phyloP scores from a whole-genome alignment of 768 basidiomycete species.

The Termitomyces sp. region DNA sequence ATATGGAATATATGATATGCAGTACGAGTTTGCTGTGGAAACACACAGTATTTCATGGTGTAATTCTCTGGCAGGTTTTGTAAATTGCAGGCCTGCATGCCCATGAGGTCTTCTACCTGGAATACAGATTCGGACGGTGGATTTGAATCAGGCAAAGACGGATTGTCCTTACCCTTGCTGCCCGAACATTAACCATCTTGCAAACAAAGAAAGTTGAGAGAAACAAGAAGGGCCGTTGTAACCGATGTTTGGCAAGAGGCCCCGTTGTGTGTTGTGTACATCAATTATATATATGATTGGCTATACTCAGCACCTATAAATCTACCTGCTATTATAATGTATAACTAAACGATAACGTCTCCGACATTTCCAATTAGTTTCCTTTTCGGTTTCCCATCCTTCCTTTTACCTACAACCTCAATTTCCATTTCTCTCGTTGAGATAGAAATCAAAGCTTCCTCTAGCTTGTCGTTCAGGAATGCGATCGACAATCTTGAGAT shows the following conservation, averaged over 20 bases:
- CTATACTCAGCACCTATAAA: neutral
- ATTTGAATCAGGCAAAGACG: neutral
- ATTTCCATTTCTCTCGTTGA: conserved; percentile 36
- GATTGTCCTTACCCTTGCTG: conserved; percentile 32
- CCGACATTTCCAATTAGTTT: conserved; percentile 40
- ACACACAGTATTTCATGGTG: conserved; percentile 75
- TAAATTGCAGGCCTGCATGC: conserved; percentile 96
- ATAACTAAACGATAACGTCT: conserved; percentile 36
- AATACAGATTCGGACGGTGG: neutral
- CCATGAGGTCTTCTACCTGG: conserved; percentile 83
- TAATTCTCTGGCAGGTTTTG: conserved; percentile 96
- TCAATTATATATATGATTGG: neutral
- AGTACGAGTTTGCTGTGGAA: neutral
- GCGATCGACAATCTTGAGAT: conserved; percentile 36
- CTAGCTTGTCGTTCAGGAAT: conserved; percentile 39
- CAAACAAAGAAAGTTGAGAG: neutral
- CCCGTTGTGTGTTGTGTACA: neutral
- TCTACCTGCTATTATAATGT: neutral
- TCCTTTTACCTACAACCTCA: conserved; percentile 37
- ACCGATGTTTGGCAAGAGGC: conserved; percentile 4
- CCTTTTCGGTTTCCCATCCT: conserved; percentile 43
- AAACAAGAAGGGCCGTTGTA: neutral
- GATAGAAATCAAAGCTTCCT: conserved; percentile 26
- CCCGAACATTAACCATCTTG: conserved; percentile 42
- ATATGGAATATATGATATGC: conserved; percentile 16